Percentiles rank a stretch among this genome's conserved stretches.
Conservation (phyloP, 2,329 filamentous ascomycete genomes). For the Hymenoscyphus linearis region DNA sequence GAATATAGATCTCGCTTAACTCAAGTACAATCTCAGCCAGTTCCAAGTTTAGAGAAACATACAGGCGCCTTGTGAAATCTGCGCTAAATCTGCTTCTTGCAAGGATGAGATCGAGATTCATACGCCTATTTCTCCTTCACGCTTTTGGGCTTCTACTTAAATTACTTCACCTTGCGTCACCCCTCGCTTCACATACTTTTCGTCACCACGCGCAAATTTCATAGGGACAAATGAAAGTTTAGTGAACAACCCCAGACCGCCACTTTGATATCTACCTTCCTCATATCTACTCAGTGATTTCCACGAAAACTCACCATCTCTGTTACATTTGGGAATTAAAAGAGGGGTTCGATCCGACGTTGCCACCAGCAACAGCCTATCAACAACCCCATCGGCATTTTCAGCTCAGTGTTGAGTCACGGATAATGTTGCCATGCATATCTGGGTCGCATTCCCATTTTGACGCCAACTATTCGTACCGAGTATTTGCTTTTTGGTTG, state of each 20-base stretch:
- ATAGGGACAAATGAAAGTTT: neutral
- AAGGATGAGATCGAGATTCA: neutral
- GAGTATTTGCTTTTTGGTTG: conserved; percentile 6
- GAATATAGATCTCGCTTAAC: neutral
- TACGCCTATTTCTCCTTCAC: neutral
- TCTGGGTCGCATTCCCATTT: conserved; percentile 10
- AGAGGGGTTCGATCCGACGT: conserved; percentile 3
- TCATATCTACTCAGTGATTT: neutral
- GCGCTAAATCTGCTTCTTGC: too few relatives aligned
- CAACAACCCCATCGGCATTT: conserved; percentile 3
- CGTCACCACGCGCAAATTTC: neutral
- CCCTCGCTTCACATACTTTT: neutral
- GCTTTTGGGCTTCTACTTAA: neutral
- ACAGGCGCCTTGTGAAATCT: neutral
- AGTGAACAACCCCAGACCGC: conserved; percentile 7
- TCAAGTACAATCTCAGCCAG: neutral
- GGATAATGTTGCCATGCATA: conserved; percentile 13
- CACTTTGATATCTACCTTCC: neutral
- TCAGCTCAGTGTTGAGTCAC: conserved; percentile 13
- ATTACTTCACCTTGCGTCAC: neutral
- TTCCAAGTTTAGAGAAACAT: neutral
- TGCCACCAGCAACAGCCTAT: conserved; percentile 12
- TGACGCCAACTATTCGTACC: too few relatives aligned
- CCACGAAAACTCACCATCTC: neutral
- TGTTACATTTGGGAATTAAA: neutral